Evolutionary conservation across 1,284 basidiomycete genomes (phyloP).

Genomic region (Ceratobasidium papillatum): DNA sequence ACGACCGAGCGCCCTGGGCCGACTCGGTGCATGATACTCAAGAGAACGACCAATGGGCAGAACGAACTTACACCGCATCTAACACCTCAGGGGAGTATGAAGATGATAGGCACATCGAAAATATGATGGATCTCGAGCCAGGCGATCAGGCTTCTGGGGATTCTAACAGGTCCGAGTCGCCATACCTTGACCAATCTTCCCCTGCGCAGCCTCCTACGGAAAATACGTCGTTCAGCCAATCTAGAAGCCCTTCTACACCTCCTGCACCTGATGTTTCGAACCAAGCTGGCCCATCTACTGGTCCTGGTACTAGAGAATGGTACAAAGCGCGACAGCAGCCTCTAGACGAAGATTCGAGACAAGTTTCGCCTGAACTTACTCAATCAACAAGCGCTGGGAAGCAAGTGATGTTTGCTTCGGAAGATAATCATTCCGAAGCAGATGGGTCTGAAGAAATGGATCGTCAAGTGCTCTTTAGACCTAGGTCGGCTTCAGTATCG

Average conservation of each 20-base stretch:
- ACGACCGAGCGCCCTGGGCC: neutral
- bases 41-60: neutral
- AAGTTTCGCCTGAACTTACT: neutral
- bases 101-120: neutral
- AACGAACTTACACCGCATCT: neutral
- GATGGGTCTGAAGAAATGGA: neutral
- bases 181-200: neutral
- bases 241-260: no score
- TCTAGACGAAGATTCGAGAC: neutral
- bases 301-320: slow-evolving; percentile 17
- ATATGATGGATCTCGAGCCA: neutral
- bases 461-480: neutral
- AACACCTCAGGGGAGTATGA: neutral
- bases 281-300: slow-evolving; percentile 17
- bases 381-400: neutral
- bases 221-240: no score
- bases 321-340: neutral
- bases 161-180: neutral
- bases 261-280: neutral
- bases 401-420: neutral
- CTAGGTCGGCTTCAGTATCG: neutral
- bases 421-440: neutral
- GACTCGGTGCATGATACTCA: neutral
- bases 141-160: neutral
- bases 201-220: no score